Evolutionary conservation across 1,284 basidiomycete genomes (phyloP).

Genomic region (Cystobasidiaceae sp.): DNA sequence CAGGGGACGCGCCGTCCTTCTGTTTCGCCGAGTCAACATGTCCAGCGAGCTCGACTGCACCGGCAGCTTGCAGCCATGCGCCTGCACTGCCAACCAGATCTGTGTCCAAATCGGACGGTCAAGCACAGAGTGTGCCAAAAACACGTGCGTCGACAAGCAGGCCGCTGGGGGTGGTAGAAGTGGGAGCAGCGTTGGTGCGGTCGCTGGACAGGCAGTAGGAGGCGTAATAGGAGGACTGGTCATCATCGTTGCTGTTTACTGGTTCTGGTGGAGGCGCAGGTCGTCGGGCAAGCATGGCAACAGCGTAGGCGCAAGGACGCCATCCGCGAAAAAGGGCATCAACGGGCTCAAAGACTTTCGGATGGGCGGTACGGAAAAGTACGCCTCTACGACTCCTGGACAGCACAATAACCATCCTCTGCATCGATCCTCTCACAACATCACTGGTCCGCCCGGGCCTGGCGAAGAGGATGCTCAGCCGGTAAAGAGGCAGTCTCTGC

Average conservation of each 20-base stretch:
- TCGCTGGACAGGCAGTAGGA: slow-evolving; percentile 40
- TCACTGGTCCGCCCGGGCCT: slow-evolving; percentile 5
- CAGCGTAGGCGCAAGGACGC: not conserved
- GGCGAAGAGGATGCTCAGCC: slow-evolving; percentile 10
- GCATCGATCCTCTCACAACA: not conserved
- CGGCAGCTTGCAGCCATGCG: slow-evolving; percentile 26
- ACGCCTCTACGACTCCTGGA: not conserved
- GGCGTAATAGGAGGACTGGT: slow-evolving; percentile 38
- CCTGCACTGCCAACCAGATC: slow-evolving; percentile 30
- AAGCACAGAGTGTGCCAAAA: slow-evolving; percentile 33
- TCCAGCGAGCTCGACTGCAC: slow-evolving; percentile 19
- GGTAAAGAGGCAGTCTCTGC: slow-evolving; percentile 25
- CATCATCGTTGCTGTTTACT: slow-evolving; percentile 36
- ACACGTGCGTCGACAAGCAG: slow-evolving; percentile 35
- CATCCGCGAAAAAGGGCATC: not conserved
- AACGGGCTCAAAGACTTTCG: slow-evolving; percentile 6
- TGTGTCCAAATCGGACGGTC: slow-evolving; percentile 33
- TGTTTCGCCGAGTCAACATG: too few relatives aligned
- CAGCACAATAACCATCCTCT: not conserved
- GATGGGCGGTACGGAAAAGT: slow-evolving; percentile 6
- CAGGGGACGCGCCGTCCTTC: too few relatives aligned
- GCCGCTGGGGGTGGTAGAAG: not conserved
- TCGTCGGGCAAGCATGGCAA: not conserved
- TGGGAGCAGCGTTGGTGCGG: slow-evolving; percentile 31
- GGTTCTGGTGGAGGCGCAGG: slow-evolving; percentile 39